A percentile compares a stretch with the other conserved stretches of the same genome.
phyloP scores from a whole-genome alignment of 2,329 filamentous ascomycete species.

The Mycosphaerelloides madeirae region DNA sequence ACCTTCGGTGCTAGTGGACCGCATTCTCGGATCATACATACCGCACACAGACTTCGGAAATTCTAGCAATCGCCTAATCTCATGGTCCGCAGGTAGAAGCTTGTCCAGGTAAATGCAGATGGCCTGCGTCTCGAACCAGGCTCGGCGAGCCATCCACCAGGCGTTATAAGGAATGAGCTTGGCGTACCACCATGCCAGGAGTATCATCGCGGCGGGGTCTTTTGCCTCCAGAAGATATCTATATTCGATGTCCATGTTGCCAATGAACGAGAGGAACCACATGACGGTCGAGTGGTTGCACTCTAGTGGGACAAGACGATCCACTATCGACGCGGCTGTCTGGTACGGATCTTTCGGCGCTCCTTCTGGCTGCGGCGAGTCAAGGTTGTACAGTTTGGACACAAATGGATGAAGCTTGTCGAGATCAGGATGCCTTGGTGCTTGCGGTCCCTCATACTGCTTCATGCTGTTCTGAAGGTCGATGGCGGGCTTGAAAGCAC shows the following conservation, averaged over 20 bases:
- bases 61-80: conserved; percentile 9
- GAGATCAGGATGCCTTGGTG: conserved; percentile 11
- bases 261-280: conserved; percentile 47
- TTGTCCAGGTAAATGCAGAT: conserved; percentile 43
- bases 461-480: conserved; percentile 11
- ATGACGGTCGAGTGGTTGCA: conserved; percentile 41
- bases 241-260: conserved; percentile 43
- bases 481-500: conserved; percentile 41
- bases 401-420: conserved; percentile 17
- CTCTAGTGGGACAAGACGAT: conserved; percentile 35
- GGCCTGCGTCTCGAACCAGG: conserved; percentile 47
- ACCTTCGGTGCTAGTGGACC: neutral
- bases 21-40: neutral
- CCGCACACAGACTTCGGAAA: conserved; percentile 12
- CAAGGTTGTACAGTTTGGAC: conserved; percentile 23
- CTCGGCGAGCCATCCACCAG: conserved; percentile 50
- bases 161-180: conserved; percentile 41
- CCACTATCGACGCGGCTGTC: conserved; percentile 29
- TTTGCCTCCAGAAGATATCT: conserved; percentile 45
- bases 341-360: conserved; percentile 29
- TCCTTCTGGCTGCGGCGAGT: conserved; percentile 12
- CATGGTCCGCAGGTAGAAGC: conserved; percentile 6
- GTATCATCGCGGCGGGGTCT: conserved; percentile 50
- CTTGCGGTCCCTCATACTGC: conserved; percentile 1
- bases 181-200: conserved; percentile 55